Percentiles rank a stretch among this genome's conserved stretches.
Evolutionary conservation across 352 stramenopile genomes (phyloP).

Genomic region (Blastocystis sp.): DNA sequence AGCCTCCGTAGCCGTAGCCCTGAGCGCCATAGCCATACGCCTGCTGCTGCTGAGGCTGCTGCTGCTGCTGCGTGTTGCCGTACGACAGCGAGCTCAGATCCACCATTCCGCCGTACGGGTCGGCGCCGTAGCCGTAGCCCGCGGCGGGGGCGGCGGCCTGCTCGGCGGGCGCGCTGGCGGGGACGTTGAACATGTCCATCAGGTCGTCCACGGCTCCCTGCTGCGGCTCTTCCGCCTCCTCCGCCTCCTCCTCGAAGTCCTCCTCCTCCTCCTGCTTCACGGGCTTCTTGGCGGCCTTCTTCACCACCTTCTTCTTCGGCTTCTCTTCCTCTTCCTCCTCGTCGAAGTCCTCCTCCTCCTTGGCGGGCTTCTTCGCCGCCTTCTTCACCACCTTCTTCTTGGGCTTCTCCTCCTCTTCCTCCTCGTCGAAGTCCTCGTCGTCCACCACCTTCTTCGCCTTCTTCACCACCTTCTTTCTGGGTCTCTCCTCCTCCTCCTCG

Average conservation of each 20-base stretch:
- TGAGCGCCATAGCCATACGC: constrained; percentile 21
- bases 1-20: constrained; percentile 24
- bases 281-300: not conserved
- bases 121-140: constrained; percentile 11
- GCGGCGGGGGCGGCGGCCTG: not conserved
- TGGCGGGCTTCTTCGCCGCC: too few species aligned
- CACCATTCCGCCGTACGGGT: too few species aligned
- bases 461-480: too few species aligned
- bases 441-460: too few species aligned
- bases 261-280: not conserved
- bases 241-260: too few species aligned
- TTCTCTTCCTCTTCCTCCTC: too few species aligned
- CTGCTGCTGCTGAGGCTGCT: not conserved
- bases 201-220: not conserved
- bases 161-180: not conserved
- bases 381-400: too few species aligned
- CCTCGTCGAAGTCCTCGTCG: too few species aligned
- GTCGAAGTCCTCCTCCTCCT: too few species aligned
- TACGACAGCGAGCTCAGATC: not conserved
- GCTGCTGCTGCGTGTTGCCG: not conserved
- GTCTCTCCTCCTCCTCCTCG: not conserved
- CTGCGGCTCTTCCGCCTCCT: too few species aligned
- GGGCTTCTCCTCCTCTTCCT: too few species aligned
- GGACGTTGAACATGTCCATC: constrained; percentile 16
- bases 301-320: too few species aligned